These are phyloP conservation scores for Hanseniaspora pseudoguilliermondii DNA, from an alignment of 805 yeast species.

Conservation along the genomic window DNA sequence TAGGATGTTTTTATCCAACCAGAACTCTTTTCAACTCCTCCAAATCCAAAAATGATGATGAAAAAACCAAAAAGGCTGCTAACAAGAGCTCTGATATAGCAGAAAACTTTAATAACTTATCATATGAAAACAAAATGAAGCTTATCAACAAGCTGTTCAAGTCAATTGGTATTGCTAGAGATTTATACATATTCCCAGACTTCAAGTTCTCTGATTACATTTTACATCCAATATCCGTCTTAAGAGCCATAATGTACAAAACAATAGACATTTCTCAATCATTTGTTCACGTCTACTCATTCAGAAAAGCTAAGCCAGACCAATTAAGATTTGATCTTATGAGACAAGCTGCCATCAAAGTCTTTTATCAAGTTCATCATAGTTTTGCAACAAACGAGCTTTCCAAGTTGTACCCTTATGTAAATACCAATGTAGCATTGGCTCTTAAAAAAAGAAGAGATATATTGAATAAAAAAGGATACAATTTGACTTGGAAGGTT, in stretches of 20 bases:
- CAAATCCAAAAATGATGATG: not conserved
- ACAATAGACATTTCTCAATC: slow-evolving; percentile 52
- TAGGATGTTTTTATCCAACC: not conserved
- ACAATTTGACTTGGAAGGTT: slow-evolving; percentile 61
- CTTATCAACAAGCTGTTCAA: slow-evolving; percentile 23
- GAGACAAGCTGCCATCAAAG: slow-evolving; percentile 76
- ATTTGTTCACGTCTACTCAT: slow-evolving; percentile 52
- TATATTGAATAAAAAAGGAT: slow-evolving; percentile 32
- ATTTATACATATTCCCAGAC: slow-evolving; percentile 42
- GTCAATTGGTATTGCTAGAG: slow-evolving; percentile 30
- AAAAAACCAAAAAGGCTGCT: not conserved
- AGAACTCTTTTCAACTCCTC: not conserved
- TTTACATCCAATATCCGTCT: slow-evolving; percentile 31
- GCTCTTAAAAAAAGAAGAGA: slow-evolving; percentile 41
- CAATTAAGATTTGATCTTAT: slow-evolving; percentile 61
- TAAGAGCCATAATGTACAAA: slow-evolving; percentile 44
- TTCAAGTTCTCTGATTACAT: slow-evolving; percentile 34
- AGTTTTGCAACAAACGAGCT: slow-evolving; percentile 58
- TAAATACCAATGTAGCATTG: slow-evolving; percentile 52
- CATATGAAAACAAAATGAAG: slow-evolving; percentile 4
- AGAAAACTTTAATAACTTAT: not conserved
- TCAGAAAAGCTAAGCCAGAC: slow-evolving; percentile 54
- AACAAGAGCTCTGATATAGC: not conserved
- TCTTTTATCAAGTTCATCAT: slow-evolving; percentile 63
- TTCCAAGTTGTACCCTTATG: slow-evolving; percentile 31